These are phyloP conservation scores for Boletus sensibilis DNA, from an alignment of 768 basidiomycete genomes.

Conservation along the genomic window DNA sequence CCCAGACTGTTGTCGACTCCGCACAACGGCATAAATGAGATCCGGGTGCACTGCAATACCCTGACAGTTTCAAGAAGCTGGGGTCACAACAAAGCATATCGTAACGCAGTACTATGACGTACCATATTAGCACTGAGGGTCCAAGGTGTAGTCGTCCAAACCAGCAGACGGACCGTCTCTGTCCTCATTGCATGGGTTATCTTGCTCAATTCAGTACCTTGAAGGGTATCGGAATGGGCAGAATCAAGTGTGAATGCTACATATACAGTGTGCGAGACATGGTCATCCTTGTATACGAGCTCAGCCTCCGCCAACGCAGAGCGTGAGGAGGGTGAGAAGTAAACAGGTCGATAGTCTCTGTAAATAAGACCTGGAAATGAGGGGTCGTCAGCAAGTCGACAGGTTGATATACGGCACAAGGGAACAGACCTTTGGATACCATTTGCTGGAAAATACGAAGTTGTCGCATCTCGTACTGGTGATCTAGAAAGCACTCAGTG, in stretches of 20 bases:
- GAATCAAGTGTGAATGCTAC: slow-evolving; percentile 69
- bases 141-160: slow-evolving; percentile 99
- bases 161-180: slow-evolving; percentile 53
- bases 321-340: slow-evolving; percentile 92
- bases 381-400: not conserved
- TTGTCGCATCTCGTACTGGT: slow-evolving; percentile 85
- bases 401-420: not conserved
- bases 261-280: slow-evolving; percentile 85
- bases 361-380: slow-evolving; percentile 66
- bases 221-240: slow-evolving; percentile 9
- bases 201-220: slow-evolving; percentile 11
- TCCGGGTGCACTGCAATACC: slow-evolving; percentile 85
- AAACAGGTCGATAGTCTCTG: slow-evolving; percentile 83
- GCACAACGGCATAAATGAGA: slow-evolving; percentile 61
- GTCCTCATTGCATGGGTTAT: slow-evolving; percentile 35
- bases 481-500: slow-evolving; percentile 50
- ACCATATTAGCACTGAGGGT: slow-evolving; percentile 96
- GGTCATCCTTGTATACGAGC: slow-evolving; percentile 84
- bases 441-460: slow-evolving; percentile 81
- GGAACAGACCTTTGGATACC: slow-evolving; percentile 69
- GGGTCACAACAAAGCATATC: not conserved
- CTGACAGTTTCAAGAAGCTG: slow-evolving; percentile 38
- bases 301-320: slow-evolving; percentile 97
- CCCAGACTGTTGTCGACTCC: slow-evolving; percentile 25
- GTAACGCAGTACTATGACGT: slow-evolving; percentile 15